Evolutionary conservation across 257 asterid genomes (phyloP).

Genomic region (Nicotiana tomentosiformis): DNA sequence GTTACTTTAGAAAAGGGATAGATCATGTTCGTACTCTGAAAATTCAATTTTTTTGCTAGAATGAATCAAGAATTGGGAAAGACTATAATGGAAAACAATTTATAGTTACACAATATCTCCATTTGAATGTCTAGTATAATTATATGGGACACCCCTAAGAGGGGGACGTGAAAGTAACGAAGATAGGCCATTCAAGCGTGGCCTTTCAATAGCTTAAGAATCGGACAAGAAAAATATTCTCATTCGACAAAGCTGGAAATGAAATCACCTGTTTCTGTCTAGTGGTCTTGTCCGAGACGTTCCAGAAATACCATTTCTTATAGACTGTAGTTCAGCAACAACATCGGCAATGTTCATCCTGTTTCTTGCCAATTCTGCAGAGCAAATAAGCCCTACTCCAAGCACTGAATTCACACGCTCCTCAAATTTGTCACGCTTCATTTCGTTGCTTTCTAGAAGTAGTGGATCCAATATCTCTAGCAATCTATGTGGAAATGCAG

Average conservation of each 20-base stretch:
- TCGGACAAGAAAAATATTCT: no score
- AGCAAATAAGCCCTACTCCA: neutral
- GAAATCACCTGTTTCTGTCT: neutral
- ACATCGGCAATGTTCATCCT: slow-evolving; percentile 13
- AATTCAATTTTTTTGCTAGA: no score
- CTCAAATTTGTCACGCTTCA: neutral
- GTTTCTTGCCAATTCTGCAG: neutral
- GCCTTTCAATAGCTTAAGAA: no score
- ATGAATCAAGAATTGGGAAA: no score
- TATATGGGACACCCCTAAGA: neutral
- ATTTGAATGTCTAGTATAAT: no score
- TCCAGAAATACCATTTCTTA: slow-evolving; percentile 1
- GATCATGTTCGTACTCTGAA: no score
- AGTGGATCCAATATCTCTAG: neutral
- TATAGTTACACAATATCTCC: no score
- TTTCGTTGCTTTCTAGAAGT: neutral
- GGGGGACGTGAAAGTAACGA: neutral
- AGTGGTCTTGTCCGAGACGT: neutral
- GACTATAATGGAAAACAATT: no score
- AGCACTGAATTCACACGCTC: neutral
- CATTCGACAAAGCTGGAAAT: neutral
- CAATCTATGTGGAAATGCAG: neutral
- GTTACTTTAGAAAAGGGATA: no score
- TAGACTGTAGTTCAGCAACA: neutral
- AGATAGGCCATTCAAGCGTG: no score